Base-by-base conservation (phyloP, 441 rosid species). In the Arabidopsis hybrid region DNA sequence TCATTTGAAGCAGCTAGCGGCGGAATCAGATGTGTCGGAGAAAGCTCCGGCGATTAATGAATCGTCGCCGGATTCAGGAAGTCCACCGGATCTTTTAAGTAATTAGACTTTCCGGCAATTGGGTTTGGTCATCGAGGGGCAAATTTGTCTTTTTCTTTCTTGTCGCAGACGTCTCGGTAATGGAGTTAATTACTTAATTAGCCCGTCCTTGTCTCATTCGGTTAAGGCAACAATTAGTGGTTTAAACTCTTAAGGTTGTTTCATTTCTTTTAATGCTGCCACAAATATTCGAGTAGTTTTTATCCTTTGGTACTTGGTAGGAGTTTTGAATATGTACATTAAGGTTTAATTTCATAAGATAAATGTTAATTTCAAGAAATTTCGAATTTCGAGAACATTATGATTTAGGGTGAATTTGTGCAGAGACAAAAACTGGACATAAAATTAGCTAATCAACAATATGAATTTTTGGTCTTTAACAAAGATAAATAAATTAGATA, bases 21-120 rank as follows among this genome's bases (percentile, higher is more conserved):
- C 8, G 34, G 89, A 85, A 53, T 85, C 65, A 63, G 88, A 84
- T 17, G 46, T 67, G 36, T 58, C 81, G 3, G 88, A 86, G 55
- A 67, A 58, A 49, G 51, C 67, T 46, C 71, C 59, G 40, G 7
- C 11, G 12, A 36, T 9, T 16, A 53, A 16, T 62, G 77, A 65
- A 36, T 71, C 86, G 13, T 79, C 82, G 45, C 69, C 52, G 17
- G 57, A 65, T 10, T 39, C 49, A 39, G 66, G 66, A 42, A 61
- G 17, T 39, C 50, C 16, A 11, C 67, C 67, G 34, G 62, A 61
- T 51, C 56, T 71, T 32, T 51, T 72, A 4, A 55, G 70, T 55
- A 63, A 18, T 14, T 73, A 65, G 51, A 29, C 4, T 67, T 26
- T 1, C 31, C 21, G 60, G 38, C 5, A 39, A 5, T 43, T n/a